A percentile compares a stretch with the other conserved stretches of the same genome.
These are phyloP conservation scores for Cladosporium phlei DNA, from an alignment of 2,329 filamentous ascomycete genomes.

Conservation along the genomic window DNA sequence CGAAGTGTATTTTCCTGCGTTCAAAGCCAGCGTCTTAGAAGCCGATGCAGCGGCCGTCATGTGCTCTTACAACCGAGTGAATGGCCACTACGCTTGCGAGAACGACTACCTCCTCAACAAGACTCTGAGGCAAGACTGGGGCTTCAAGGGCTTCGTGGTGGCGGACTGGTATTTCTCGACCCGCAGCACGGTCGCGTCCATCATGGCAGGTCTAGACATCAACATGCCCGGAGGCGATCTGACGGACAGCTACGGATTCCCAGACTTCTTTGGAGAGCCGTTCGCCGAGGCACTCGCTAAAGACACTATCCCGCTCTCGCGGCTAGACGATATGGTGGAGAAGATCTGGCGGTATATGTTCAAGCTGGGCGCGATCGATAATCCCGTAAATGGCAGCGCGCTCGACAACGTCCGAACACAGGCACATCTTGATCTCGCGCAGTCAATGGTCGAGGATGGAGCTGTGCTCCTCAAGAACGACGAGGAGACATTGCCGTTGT, in stretches of 20 bases:
- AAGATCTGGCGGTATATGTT: constrained; percentile 36
- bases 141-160: constrained; percentile 82
- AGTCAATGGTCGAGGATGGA: constrained; percentile 34
- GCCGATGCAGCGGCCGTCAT: constrained; percentile 78
- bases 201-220: constrained; percentile 55
- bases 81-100: constrained; percentile 57
- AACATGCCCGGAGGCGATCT: constrained; percentile 51
- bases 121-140: constrained; percentile 77
- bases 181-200: constrained; percentile 40
- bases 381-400: constrained; percentile 52
- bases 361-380: constrained; percentile 51
- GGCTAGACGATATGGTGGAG: constrained; percentile 46
- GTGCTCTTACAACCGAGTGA: constrained; percentile 66
- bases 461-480: constrained; percentile 46
- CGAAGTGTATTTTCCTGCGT: constrained; percentile 81
- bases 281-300: constrained; percentile 24
- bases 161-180: constrained; percentile 62
- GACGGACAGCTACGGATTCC: constrained; percentile 16
- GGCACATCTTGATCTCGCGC: constrained; percentile 29
- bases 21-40: constrained; percentile 66
- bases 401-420: constrained; percentile 59
- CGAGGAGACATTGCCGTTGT: constrained; percentile 44
- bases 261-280: constrained; percentile 21
- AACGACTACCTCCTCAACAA: constrained; percentile 79
- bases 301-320: constrained; percentile 66